Base-by-base conservation (phyloP, 2,329 filamentous ascomycete genomes). In the Amylocarpus encephaloides region DNA sequence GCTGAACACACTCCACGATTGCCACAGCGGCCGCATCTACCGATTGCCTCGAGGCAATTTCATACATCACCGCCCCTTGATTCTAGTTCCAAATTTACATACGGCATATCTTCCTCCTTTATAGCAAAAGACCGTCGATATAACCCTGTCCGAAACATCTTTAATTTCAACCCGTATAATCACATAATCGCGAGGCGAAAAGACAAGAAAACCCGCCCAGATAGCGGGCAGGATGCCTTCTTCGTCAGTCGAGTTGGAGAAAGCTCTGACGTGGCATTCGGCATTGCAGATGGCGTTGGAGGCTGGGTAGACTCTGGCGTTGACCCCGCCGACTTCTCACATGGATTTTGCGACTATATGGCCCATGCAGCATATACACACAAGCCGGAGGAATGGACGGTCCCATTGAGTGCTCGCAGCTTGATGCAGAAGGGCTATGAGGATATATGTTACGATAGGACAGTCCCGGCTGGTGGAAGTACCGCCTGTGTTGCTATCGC, bases 271-370 rank as follows among this genome's bases (percentile, higher is more conserved):
- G 79, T 95, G 10, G 88, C 91, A 0, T 85, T 98, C 59, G 93
- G 89, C 15, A 80, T 98, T 19, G 90, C 91, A 47, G 93, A 98
- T 66, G 93, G 93, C 10, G 93, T 98, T 0, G 93, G 93, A 43
- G 93, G 93, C 33, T 98, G 93, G 91, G 82, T 86, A 56, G 88
- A 95, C 61, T 92, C 86, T 35, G 90, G 90, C 40, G 85, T 98
- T 46, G 91, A 98, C 64, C 91, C 93, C 7, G 90, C 90, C 26
- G 88, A 96, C 69, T 97, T 97, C 69, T 93, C 92, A 3, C 92
- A 97, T 67, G 88, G 86, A 36, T 75, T 98, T 53, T 97, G 93
- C 74, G 84, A 89, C 61, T 87, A 95, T 69, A 97, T 97, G 90
- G 88, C 90, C 2, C 76, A 82, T 45, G 80, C 80, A 11, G 87